Conservation (phyloP, 495 filamentous ascomycete genomes). For the Hypoxylon intermedium region DNA sequence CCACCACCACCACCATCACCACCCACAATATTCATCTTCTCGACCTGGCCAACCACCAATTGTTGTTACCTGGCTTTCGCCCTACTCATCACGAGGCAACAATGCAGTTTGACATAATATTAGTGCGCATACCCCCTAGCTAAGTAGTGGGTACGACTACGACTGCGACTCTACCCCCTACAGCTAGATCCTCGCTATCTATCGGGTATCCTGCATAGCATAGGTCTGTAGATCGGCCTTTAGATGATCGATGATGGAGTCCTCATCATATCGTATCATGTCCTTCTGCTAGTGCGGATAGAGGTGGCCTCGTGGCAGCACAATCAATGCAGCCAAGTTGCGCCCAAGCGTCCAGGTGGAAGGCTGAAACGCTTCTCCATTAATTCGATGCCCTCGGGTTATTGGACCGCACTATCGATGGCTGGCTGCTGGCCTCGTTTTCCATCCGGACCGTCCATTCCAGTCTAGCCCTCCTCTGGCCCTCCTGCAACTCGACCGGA, state of each 20-base stretch:
- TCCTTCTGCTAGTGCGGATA: conserved; percentile 28
- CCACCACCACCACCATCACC: background rate
- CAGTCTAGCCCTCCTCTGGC: background rate
- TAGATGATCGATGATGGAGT: conserved; percentile 9
- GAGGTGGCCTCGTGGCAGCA: conserved; percentile 36
- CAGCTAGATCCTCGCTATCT: background rate
- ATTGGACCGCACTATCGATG: conserved; percentile 26
- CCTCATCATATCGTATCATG: conserved; percentile 25
- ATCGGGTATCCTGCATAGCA: conserved; percentile 17
- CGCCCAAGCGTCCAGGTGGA: conserved; percentile 6
- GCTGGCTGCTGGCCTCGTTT: conserved; percentile 10
- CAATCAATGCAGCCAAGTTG: conserved; percentile 31
- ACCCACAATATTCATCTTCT: conserved; percentile 5
- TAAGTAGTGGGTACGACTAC: background rate
- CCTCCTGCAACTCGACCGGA: conserved; percentile 15
- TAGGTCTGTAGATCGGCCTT: conserved; percentile 27
- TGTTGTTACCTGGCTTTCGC: conserved; percentile 8
- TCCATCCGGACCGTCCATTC: conserved; percentile 23
- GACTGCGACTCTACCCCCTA: background rate
- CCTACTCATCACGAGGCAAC: conserved; percentile 14
- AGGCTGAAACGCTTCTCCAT: conserved; percentile 33
- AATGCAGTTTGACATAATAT: background rate
- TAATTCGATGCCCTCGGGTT: conserved; percentile 16
- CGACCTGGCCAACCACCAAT: conserved; percentile 7
- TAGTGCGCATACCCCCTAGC: background rate